Base-by-base conservation (phyloP, 2,329 filamentous ascomycete species). In the Fusarium penzigii region DNA sequence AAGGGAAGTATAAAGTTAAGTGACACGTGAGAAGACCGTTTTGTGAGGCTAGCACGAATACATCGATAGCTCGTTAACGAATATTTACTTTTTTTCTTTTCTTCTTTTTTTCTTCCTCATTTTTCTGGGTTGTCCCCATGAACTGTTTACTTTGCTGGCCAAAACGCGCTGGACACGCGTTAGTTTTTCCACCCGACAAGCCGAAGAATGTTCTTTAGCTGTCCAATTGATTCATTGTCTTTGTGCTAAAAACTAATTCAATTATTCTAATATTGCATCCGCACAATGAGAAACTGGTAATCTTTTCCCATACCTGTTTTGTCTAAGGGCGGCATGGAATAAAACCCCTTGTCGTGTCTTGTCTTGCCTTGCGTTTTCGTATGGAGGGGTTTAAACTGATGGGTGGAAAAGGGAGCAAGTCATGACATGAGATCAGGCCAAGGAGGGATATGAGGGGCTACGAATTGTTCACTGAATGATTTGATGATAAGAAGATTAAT, bases 311-410 rank as follows among this genome's bases (percentile, higher is more conserved):
- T 39, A 39, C 14, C 14, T 39, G 6, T 7, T 17, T 39, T 39
- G 38, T n/a, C 38, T 13, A 39, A 39, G 36, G 36, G 36, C 20
- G 20, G 20, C 59, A 63, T 64, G 61, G 61, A 59, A 64, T 64
- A 59, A 25, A 36, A 14, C 32, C 32, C 20, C 20, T 25, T 25
- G 20, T 25, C 20, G 4, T 25, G 20, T 25, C 32, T 36, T 36
- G 32, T 36, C 32, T 12, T 36, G 20, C 20, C 20, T 25, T 25
- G 20, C 20, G 5, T 36, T 36, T 11, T 11, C 32, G 3, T 36
- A 36, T 36, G 32, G 32, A 36, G 32, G 32, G 5, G 32, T 11
- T 25, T 7, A 36, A 36, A 3, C 3, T 11, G 32, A 14, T 3
- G 13, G 13, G 32, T 9, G n/a, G n/a, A 12, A 36, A 14, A 7